phyloP scores from a whole-genome alignment of 2,329 filamentous ascomycete genomes.

The Rutstroemia sp. region DNA sequence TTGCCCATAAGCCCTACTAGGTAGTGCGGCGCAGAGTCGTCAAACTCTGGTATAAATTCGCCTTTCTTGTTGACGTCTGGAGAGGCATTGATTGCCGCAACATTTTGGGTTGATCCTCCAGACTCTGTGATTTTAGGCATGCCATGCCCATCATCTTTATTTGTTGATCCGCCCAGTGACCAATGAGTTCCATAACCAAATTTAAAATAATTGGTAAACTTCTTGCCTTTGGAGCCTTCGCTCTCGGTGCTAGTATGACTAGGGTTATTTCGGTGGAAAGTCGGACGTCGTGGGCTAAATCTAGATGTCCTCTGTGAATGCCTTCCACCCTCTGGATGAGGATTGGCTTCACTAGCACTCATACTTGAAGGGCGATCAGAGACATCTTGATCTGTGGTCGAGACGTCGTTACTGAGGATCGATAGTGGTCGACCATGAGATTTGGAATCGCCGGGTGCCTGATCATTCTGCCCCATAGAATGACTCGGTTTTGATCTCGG shows the following conservation, averaged over 20 bases:
- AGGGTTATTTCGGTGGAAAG: slow-evolving; percentile 9
- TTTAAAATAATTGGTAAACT: slow-evolving; percentile 57
- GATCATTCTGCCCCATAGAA: background rate
- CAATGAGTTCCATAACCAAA: slow-evolving; percentile 62
- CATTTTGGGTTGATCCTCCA: background rate
- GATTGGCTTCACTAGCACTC: background rate
- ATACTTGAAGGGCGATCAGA: background rate
- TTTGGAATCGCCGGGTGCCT: background rate
- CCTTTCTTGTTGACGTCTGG: background rate
- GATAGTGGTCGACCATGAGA: background rate
- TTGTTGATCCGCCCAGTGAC: slow-evolving; percentile 36
- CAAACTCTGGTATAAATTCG: background rate
- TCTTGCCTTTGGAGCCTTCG: slow-evolving; percentile 27
- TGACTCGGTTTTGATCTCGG: background rate
- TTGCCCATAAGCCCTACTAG: slow-evolving; percentile 63
- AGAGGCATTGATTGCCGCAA: background rate
- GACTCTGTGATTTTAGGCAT: background rate
- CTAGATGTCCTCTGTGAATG: background rate
- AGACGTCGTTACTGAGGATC: background rate
- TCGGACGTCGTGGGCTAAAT: slow-evolving; percentile 6
- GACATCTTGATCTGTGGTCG: background rate
- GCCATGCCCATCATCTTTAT: slow-evolving; percentile 7
- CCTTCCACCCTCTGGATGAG: background rate
- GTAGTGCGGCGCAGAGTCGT: slow-evolving; percentile 42
- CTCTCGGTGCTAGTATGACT: slow-evolving; percentile 15